A percentile compares a stretch with the other conserved stretches of the same genome.
Conservation (phyloP, 2,329 filamentous ascomycete species). For the Purpureocillium lavendulum region DNA sequence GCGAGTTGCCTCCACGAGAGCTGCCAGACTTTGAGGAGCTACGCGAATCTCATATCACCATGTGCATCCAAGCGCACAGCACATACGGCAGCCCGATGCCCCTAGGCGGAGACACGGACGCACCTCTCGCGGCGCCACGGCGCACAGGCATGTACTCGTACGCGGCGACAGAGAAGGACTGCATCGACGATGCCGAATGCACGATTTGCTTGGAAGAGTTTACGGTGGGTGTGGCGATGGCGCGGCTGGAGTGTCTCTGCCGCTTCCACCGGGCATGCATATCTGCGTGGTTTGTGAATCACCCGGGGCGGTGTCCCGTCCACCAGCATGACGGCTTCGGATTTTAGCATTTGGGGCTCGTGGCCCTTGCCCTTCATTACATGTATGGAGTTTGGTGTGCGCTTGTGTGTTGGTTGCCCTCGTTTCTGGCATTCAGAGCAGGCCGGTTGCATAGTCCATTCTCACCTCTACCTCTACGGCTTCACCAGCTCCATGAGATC, state of each 20-base stretch:
- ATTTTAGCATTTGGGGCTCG: constrained; percentile 21
- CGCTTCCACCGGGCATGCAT: constrained; percentile 56
- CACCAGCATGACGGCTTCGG: constrained; percentile 57
- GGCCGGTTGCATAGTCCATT: too few relatives aligned
- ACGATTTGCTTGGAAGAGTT: constrained; percentile 63
- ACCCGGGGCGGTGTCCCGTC: constrained; percentile 56
- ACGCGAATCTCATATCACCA: constrained; percentile 49
- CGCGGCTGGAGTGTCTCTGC: constrained; percentile 58
- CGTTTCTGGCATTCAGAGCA: too few relatives aligned
- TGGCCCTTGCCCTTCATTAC: neutral
- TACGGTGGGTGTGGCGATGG: constrained; percentile 53
- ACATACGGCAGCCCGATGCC: constrained; percentile 29
- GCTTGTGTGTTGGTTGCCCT: neutral
- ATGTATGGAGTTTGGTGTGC: neutral
- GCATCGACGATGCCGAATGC: constrained; percentile 58
- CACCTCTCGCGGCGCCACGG: constrained; percentile 26
- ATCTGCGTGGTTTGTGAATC: constrained; percentile 51
- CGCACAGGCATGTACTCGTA: constrained; percentile 57
- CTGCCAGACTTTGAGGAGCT: constrained; percentile 45
- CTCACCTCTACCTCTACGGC: too few relatives aligned
- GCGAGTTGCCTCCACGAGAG: constrained; percentile 53
- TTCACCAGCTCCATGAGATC: too few relatives aligned
- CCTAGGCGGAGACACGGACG: constrained; percentile 13
- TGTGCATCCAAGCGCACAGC: constrained; percentile 49
- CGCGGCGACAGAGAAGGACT: constrained; percentile 58